These are phyloP conservation scores for Litsea cubeba DNA, from an alignment of 164 flowering plant species.

Conservation along the genomic window DNA sequence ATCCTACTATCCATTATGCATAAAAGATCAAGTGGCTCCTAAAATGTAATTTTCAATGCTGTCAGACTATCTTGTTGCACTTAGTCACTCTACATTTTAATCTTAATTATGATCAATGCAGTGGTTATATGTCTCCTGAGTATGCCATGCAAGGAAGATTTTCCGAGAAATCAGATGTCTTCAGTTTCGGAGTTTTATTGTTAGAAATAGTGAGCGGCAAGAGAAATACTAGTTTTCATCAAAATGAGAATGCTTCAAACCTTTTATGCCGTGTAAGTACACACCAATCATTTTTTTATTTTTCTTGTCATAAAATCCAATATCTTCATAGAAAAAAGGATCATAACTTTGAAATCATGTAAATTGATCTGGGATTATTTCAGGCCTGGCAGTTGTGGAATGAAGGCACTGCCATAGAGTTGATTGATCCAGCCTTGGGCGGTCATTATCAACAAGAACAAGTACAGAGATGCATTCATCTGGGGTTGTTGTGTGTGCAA, in stretches of 20 bases:
- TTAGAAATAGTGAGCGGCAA: conserved; percentile 15
- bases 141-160: conserved; percentile 12
- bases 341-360: background rate
- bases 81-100: background rate
- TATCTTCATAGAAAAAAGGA: background rate
- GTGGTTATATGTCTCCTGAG: conserved; percentile 16
- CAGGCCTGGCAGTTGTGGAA: conserved; percentile 18
- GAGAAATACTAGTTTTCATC: conserved; percentile 26
- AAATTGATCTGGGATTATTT: background rate
- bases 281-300: background rate
- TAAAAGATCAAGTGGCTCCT: background rate
- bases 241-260: background rate
- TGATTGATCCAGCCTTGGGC: conserved; percentile 3
- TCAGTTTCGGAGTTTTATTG: conserved; percentile 10
- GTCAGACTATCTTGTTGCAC: background rate
- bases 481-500: conserved; percentile 17
- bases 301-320: background rate
- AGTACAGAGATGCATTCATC: conserved; percentile 9
- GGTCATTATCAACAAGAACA: background rate
- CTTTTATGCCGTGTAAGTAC: conserved; percentile 3
- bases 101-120: background rate
- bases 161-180: conserved; percentile 14
- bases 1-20: background rate
- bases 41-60: background rate
- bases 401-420: conserved; percentile 3